A percentile compares a stretch with the other conserved stretches of the same genome.
Conservation (phyloP, 257 asterid species). For the Perilla frutescens region DNA sequence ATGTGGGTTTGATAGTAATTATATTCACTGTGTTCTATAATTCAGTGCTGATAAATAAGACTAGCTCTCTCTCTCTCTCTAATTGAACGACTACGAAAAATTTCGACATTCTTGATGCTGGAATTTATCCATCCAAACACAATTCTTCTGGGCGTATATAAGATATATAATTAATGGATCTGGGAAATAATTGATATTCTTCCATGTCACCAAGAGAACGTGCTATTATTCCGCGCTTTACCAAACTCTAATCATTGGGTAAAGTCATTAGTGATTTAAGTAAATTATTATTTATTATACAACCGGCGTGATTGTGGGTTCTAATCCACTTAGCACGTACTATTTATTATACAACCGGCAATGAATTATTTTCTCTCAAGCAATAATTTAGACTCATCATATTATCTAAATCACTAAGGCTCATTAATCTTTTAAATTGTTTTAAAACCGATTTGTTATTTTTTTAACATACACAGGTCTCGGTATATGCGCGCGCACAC, state of each 20-base stretch:
- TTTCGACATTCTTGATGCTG: too few species aligned
- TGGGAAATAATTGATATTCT: conserved; percentile 39
- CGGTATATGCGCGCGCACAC: too few species aligned
- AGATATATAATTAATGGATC: conserved; percentile 7
- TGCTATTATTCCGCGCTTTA: conserved; percentile 48
- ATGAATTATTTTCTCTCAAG: not conserved
- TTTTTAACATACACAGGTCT: too few species aligned
- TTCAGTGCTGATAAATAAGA: too few species aligned
- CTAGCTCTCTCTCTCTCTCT: too few species aligned
- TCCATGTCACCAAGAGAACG: conserved; percentile 39
- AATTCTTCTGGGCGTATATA: not conserved
- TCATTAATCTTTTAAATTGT: not conserved
- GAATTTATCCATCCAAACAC: conserved; percentile 16
- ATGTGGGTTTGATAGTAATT: too few species aligned
- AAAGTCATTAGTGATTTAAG: conserved; percentile 25
- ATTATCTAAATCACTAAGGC: not conserved
- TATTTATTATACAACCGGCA: too few species aligned
- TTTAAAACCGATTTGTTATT: not conserved
- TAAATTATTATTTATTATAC: conserved; percentile 2
- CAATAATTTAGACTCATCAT: conserved; percentile 4
- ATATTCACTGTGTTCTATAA: too few species aligned
- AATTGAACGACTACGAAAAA: not conserved
- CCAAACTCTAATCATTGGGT: conserved; percentile 50
- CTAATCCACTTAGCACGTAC: conserved; percentile 45
- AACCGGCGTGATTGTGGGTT: conserved; percentile 35